Evolutionary conservation across 257 asterid species (phyloP), one percentile per base, ranked within the genome.

Genomic region (Nicotiana paniculata): DNA sequence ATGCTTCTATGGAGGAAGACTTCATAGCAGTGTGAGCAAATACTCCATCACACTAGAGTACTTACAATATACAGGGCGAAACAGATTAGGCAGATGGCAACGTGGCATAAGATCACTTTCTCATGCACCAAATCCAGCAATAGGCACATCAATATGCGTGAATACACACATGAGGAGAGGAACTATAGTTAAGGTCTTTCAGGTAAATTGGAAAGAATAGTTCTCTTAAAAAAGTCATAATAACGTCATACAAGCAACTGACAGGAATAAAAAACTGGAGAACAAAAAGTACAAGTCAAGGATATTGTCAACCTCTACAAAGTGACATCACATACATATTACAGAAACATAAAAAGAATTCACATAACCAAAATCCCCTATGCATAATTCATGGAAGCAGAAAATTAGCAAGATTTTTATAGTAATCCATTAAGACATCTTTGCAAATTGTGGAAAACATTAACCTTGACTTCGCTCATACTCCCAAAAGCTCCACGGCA

Each of bases 401-500:
- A 74, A 18, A 48, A 74, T 26, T 12, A 74, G 79, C 24, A 74
- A 74, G 63, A 48, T 15, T 21, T 72, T 74, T 74, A 53, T 24
- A 26, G 61, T 48, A 51, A 74, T 9, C 26, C 2, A 74, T 74
- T 48, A 15, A 61, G 43, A 48, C 12, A 51, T 58, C 59, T 79
- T 58, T 46, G 69, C 61, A 79, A 37, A 64, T 15, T 79, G 30
- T 51, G 37, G 63, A 75, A 46, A 74, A 81, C 57, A 37, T 10
- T 33, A 72, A 95, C 98, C 98, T 93, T 95, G 86, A 95, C 91
- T 81, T 90, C 93, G 55, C 68, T 86, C 83, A 91, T 89, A 89
- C 89, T 80, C 62, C 92, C 87, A 92, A 95, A 93, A 87, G 93
- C 93, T 88, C 95, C 96, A 43, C 97, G 97, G 70, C 96, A 93